Evolutionary conservation across 169 alveolate genomes (phyloP), one percentile per base, ranked within the genome.

Genomic region (Miamiensis avidus): DNA sequence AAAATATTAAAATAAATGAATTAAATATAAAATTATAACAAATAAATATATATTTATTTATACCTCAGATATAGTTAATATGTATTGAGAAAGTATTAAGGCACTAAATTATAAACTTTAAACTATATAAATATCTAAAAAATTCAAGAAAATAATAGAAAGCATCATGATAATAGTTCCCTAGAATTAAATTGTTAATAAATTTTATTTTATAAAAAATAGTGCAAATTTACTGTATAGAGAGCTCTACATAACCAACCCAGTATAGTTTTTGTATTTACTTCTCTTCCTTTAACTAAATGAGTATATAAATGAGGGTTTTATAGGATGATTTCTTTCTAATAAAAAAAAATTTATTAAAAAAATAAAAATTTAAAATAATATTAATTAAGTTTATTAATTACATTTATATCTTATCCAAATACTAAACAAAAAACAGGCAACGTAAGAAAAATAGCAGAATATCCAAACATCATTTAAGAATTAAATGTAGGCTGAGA

Each of bases 381-480:
- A 29, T 34, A 75, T 49, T 79, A 79, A 64, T 79, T 72, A 34
- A 49, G 34, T n/a, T 69, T n/a, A 29, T 49, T 49, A 49, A 11
- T 92, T 88, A 94, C 98, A 33, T 93, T 93, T 82, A 97, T 96
- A 90, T 99, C 99, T 82, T 92, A 95, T 88, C 98, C 99, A 82
- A 97, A 93, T 32, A 98, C 97, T 31, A 99, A 89, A 29, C 99
- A 95, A 85, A 98, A 97, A 31, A 98, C 99, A 30, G 99, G 99
- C 27, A 98, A 91, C 91, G 96, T 96, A 69, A 99, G 98, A 92
- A 97, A 99, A 86, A 97, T 75, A 78, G 99, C 98, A 73, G 99
- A 95, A 94, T 98, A 99, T 30, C 99, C n/a, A n/a, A n/a, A n/a
- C n/a, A n/a, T n/a, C n/a, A n/a, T n/a, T n/a, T n/a, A n/a, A 49